Evolutionary conservation across 2,329 filamentous ascomycete genomes (phyloP).

Genomic region (Apiospora hydei): DNA sequence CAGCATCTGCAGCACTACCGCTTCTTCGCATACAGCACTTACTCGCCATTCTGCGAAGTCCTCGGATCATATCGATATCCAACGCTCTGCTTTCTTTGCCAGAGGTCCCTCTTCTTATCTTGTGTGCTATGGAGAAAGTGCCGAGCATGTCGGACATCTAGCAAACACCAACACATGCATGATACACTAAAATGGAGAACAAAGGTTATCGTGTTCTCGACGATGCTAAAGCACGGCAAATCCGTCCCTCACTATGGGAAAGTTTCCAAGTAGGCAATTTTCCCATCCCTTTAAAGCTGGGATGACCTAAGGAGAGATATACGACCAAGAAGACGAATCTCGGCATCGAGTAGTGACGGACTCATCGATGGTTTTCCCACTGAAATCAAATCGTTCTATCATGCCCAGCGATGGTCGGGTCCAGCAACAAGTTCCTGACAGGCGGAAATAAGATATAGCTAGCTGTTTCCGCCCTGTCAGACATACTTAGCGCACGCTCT

Average conservation of each 20-base stretch:
- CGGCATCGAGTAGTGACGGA: neutral
- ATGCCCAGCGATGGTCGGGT: neutral
- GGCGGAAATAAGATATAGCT: neutral
- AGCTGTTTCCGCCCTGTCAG: neutral
- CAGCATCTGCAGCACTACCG: neutral
- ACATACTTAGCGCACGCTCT: neutral
- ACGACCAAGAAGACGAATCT: neutral
- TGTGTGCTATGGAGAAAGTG: neutral
- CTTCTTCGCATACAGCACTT: neutral
- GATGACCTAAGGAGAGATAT: slow-evolving; percentile 2
- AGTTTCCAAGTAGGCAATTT: neutral
- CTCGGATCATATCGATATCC: neutral
- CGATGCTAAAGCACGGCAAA: neutral
- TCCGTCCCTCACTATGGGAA: neutral
- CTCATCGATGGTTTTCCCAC: neutral
- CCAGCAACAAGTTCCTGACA: neutral
- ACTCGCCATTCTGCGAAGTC: neutral
- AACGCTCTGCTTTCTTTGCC: too few relatives aligned
- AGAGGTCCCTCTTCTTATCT: neutral
- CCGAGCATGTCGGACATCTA: neutral
- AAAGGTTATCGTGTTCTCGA: neutral
- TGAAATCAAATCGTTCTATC: neutral
- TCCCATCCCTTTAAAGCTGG: neutral
- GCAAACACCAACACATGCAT: neutral
- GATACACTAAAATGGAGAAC: neutral